Conservation (phyloP, 139 green algal species). For the Closterium sp. region DNA sequence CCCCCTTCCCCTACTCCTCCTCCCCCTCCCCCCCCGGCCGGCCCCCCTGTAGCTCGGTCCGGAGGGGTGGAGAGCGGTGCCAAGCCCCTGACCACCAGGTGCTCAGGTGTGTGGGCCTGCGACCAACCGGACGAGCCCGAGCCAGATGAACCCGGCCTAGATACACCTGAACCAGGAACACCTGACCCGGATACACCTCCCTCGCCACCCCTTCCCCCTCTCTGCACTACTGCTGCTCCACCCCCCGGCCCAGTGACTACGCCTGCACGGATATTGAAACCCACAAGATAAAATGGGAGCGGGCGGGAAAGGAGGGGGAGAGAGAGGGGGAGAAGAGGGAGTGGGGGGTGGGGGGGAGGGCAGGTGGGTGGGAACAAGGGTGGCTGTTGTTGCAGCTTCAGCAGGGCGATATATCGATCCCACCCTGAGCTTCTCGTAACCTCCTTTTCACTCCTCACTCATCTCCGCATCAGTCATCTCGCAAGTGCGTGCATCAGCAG, state of each 20-base stretch:
- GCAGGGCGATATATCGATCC: no score
- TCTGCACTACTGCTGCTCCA: not conserved
- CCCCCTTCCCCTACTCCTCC: not conserved
- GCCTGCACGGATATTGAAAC: not conserved
- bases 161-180: no score
- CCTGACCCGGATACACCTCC: not conserved
- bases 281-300: no score
- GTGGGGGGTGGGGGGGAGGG: not conserved
- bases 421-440: no score
- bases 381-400: no score
- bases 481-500: no score
- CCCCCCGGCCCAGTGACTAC: not conserved
- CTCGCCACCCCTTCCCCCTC: not conserved
- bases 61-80: not conserved
- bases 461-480: no score
- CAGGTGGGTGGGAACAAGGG: not conserved
- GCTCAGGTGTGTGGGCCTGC: not conserved
- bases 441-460: no score
- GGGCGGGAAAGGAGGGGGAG: no score
- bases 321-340: not conserved
- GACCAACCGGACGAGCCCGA: not conserved
- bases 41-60: not conserved
- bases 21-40: not conserved
- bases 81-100: not conserved
- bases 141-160: not conserved